Base-by-base conservation (phyloP, 768 basidiomycete genomes). In the Rhodotorula sphaerocarpa region DNA sequence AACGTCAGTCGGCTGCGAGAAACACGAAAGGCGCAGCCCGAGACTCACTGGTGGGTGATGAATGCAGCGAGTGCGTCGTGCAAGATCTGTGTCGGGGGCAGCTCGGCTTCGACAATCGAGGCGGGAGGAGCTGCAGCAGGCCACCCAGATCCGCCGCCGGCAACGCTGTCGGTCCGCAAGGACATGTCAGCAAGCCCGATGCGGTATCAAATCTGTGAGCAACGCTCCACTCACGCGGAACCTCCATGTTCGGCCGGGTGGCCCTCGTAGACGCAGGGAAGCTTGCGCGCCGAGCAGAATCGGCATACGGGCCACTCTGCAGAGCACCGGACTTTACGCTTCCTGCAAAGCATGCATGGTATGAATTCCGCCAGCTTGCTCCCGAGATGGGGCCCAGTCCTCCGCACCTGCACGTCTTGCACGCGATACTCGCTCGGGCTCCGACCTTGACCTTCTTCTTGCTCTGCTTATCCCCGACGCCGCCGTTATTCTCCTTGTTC, bases 401-500 rank as follows among this genome's bases (percentile, higher is more conserved):
- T n/a, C n/a, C n/a, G n/a, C n/a, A 67, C 66, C 66, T 53, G 57
- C 66, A 67, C n/a, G 66, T 63, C 43, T 47, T 63, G 57, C 66
- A 67, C 18, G 66, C 66, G 50, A 67, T 67, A n/a, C 50, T 53
- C 15, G 61, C 66, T 41, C 66, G 47, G 34, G 66, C 61, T 21
- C 62, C 66, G 41, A 67, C 55, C 48, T 61, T 63, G 58, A 63
- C 50, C 54, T 63, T 67, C 48, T 66, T 66, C 52, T 55, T 57
- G 55, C 39, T 58, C 23, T 36, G 33, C 30, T 41, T 30, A 27
- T 58, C 46, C 20, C n/a, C n/a, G n/a, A n/a, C n/a, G n/a, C n/a
- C n/a, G 27, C 20, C 18, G 34, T 36, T 31, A 46, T 31, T 43
- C 50, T 46, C 20, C 39, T 11, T 41, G 10, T 20, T 18, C 7